Percentiles rank a stretch among this genome's conserved stretches.
Conservation (phyloP, 2,329 filamentous ascomycete species). For the Clonostachys chloroleuca region DNA sequence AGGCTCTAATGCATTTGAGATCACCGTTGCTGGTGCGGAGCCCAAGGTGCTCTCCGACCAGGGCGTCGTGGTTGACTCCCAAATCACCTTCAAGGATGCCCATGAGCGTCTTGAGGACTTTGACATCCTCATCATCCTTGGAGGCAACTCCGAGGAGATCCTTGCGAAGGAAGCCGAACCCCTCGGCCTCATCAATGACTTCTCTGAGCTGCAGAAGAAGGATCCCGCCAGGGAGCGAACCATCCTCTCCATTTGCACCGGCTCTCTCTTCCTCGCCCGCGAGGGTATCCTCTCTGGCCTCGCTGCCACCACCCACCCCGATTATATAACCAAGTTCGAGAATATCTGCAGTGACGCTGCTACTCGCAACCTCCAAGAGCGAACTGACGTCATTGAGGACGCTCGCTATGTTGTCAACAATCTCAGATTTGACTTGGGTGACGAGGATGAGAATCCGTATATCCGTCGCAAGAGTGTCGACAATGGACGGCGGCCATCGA, state of each 20-base stretch:
- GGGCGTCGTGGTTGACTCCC: slow-evolving; percentile 66
- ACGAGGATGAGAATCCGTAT: slow-evolving; percentile 80
- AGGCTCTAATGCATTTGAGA: slow-evolving; percentile 55
- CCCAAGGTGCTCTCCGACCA: slow-evolving; percentile 52
- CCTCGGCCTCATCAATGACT: slow-evolving; percentile 68
- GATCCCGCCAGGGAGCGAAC: slow-evolving; percentile 78
- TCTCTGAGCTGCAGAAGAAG: slow-evolving; percentile 73
- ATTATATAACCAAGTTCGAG: slow-evolving; percentile 76
- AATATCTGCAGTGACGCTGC: slow-evolving; percentile 73
- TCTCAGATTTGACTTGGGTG: slow-evolving; percentile 77
- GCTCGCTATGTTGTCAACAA: slow-evolving; percentile 87
- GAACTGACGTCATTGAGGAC: slow-evolving; percentile 79
- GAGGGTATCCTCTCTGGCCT: slow-evolving; percentile 75
- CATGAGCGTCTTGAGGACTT: slow-evolving; percentile 70
- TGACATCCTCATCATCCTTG: slow-evolving; percentile 75
- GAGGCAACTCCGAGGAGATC: slow-evolving; percentile 61
- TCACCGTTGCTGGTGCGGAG: slow-evolving; percentile 49
- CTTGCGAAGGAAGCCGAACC: slow-evolving; percentile 67
- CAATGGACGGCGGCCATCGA: slow-evolving; percentile 54
- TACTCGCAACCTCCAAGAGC: slow-evolving; percentile 65
- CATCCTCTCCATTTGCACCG: slow-evolving; percentile 75
- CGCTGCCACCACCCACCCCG: slow-evolving; percentile 77
- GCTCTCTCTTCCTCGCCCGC: slow-evolving; percentile 71
- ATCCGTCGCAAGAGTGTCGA: slow-evolving; percentile 68
- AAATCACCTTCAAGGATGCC: slow-evolving; percentile 76